Conservation (phyloP, 345 rosid genomes). For the Dipteronia dyeriana region DNA sequence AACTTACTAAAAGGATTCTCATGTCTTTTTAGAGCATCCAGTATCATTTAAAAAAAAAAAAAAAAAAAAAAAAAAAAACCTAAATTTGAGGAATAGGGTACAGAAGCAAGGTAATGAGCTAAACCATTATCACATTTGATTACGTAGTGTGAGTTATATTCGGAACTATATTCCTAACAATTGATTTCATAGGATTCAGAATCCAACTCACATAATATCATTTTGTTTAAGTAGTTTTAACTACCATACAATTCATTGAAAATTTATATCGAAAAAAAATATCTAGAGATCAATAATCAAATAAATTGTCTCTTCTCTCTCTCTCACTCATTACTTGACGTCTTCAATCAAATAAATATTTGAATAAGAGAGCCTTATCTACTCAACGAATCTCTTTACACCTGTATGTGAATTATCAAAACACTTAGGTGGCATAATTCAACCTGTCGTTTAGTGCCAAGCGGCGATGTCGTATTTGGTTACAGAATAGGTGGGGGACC, state of each 20-base stretch:
- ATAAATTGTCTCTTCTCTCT: background rate
- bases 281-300: too few relatives aligned
- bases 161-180: too few relatives aligned
- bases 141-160: too few relatives aligned
- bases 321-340: background rate
- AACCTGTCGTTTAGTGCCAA: conserved; percentile 14
- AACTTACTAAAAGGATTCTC: background rate
- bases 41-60: too few relatives aligned
- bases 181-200: too few relatives aligned
- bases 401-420: background rate
- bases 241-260: background rate
- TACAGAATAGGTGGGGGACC: background rate
- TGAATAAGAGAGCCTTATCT: conserved; percentile 17
- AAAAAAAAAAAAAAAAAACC: too few relatives aligned
- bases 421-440: background rate
- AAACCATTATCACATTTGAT: too few relatives aligned
- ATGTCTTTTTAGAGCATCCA: conserved; percentile 11
- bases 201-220: too few relatives aligned
- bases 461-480: conserved; percentile 4
- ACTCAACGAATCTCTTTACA: conserved; percentile 1
- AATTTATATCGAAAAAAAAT: too few relatives aligned
- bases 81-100: too few relatives aligned
- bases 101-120: too few relatives aligned
- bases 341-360: conserved; percentile 11
- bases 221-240: too few relatives aligned